A percentile compares a stretch with the other conserved stretches of the same genome.
Conservation (phyloP, 1,139 yeast genomes). For the Blastobotrys apis region DNA sequence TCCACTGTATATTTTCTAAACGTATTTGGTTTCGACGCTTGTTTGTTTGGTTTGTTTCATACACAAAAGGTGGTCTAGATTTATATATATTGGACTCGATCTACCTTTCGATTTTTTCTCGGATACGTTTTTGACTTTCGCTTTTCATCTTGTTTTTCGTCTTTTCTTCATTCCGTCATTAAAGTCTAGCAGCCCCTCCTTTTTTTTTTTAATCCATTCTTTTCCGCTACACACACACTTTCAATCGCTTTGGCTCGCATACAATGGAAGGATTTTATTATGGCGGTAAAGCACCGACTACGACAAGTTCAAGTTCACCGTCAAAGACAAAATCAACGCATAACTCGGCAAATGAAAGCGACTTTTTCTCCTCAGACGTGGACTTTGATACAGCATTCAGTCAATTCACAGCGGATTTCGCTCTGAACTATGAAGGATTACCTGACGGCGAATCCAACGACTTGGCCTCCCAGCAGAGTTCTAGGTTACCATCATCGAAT, state of each 20-base stretch:
- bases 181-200: not conserved
- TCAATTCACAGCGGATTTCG: slow-evolving; percentile 9
- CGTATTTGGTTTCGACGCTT: too few species aligned
- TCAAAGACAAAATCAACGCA: not conserved
- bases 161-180: not conserved
- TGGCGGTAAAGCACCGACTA: not conserved
- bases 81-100: too few species aligned
- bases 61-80: too few species aligned
- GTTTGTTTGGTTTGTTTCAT: too few species aligned
- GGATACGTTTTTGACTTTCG: not conserved
- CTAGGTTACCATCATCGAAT: too few species aligned
- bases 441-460: not conserved
- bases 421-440: slow-evolving; percentile 8
- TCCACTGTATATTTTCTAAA: too few species aligned
- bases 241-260: too few species aligned
- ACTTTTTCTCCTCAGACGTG: slow-evolving; percentile 13
- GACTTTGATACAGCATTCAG: slow-evolving; percentile 17
- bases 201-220: not conserved
- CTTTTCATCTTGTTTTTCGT: not conserved
- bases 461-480: too few species aligned
- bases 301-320: not conserved
- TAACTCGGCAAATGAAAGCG: not conserved
- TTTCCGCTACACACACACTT: not conserved
- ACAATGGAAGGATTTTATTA: too few species aligned
- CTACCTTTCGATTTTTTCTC: too few species aligned